Evolutionary conservation across 257 asterid genomes (phyloP), one percentile per base, ranked within the genome.

Genomic region (Fraxinus pennsylvanica): DNA sequence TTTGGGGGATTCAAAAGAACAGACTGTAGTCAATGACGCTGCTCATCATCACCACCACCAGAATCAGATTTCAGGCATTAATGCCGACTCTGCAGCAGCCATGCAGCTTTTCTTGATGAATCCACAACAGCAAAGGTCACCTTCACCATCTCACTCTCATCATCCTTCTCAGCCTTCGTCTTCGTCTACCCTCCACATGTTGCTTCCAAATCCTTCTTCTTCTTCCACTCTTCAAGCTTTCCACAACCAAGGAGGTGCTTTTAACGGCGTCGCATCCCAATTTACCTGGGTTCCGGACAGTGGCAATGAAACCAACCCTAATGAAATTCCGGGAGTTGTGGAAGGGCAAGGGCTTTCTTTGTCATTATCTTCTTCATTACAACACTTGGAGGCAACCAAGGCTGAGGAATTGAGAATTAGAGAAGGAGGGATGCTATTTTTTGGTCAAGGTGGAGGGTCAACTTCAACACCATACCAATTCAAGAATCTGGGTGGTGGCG

Each of bases 81-180:
- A 87, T 80, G 88, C 86, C 0, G 93, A 89, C 77, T 86, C 92
- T 38, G 92, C 96, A 4, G 92, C 92, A 10, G 97, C 97, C 98
- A 94, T 94, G 98, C 97, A 94, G 84, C 97, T 94, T 80, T 94
- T 94, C 65, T 85, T 88, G 14, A 91, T 90, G 96, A 94, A 92
- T 75, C 94, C 97, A 1, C 94, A 87, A 76, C 90, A 82, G 47
- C 91, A 85, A 65, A 78, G 89, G 79, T 88, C 96, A 59, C 91
- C 93, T 2, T 91, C 98, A 0, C 95, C 96, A 0, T 79, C 97
- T 29, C 87, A 88, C 13, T 73, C 94, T 9, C 81, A 88, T 38
- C 85, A 71, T 27, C 81, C 84, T 33, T 82, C 68, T 8, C 76
- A 78, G 0, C 83, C 83, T 36, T 73, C 71, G 9, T 73, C 86